Conservation (phyloP, 2,329 filamentous ascomycete species). For the Thermoascus crustaceus region DNA sequence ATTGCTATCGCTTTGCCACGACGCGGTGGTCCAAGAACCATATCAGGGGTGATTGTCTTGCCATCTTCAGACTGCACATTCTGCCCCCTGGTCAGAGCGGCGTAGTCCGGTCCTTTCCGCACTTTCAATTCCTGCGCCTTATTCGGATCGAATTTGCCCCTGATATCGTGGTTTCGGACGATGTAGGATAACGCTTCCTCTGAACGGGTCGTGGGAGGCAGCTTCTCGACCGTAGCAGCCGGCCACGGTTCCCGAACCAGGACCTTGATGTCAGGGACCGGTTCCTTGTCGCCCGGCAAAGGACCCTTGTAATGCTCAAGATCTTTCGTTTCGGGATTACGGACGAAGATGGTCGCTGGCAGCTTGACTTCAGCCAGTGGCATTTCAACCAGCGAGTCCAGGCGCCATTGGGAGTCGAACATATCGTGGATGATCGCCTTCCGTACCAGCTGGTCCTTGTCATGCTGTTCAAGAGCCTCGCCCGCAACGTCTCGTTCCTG, state of each 20-base stretch:
- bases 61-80: conserved; percentile 58
- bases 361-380: conserved; percentile 58
- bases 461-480: conserved; percentile 13
- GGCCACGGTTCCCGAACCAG: conserved; percentile 73
- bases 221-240: conserved; percentile 51
- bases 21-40: conserved; percentile 65
- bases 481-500: conserved; percentile 14
- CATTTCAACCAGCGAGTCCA: conserved; percentile 61
- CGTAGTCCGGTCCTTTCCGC: conserved; percentile 50
- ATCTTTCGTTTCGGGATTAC: conserved; percentile 52
- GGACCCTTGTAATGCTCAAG: conserved; percentile 65
- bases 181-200: conserved; percentile 76
- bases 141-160: conserved; percentile 69
- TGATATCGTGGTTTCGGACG: conserved; percentile 63
- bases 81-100: conserved; percentile 53
- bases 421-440: conserved; percentile 61
- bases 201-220: conserved; percentile 62
- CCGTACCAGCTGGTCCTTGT: conserved; percentile 44
- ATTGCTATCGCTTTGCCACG: conserved; percentile 69
- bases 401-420: conserved; percentile 69
- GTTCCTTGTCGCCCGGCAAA: conserved; percentile 43
- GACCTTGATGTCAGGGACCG: conserved; percentile 59
- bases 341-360: conserved; percentile 62
- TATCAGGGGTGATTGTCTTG: conserved; percentile 67
- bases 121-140: conserved; percentile 61